phyloP scores from a whole-genome alignment of 495 filamentous ascomycete genomes.

The Aspergillus nanangensis region DNA sequence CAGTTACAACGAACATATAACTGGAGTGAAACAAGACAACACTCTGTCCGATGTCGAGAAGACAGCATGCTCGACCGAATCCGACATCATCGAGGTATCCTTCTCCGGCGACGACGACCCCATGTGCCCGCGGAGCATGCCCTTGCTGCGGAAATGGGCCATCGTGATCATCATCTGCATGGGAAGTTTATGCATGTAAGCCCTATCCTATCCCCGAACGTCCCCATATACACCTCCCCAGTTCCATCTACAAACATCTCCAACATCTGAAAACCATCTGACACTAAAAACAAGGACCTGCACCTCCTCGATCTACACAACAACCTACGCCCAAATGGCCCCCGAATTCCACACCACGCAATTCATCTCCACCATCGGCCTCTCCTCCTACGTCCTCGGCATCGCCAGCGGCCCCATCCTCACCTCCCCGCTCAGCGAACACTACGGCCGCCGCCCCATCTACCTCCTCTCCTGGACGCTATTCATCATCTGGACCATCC shows the following conservation, averaged over 20 bases:
- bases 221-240: no score
- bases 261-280: no score
- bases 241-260: no score
- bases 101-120: conserved; percentile 52
- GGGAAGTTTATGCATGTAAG: no score
- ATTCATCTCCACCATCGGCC: conserved; percentile 63
- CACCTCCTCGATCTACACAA: conserved; percentile 74
- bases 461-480: conserved; percentile 66
- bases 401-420: conserved; percentile 58
- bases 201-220: no score
- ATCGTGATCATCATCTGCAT: conserved; percentile 64
- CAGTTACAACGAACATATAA: no score
- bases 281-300: not conserved
- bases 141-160: conserved; percentile 58
- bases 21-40: no score
- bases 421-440: conserved; percentile 58
- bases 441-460: conserved; percentile 76
- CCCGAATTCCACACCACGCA: conserved; percentile 57
- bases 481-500: conserved; percentile 74
- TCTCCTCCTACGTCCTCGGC: conserved; percentile 68
- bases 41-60: no score
- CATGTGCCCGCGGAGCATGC: conserved; percentile 57
- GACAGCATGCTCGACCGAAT: no score
- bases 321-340: conserved; percentile 68
- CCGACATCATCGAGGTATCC: not conserved